A percentile compares a stretch with the other conserved stretches of the same genome.
Conservation (phyloP, 805 yeast genomes). For the Lachancea meyersii region DNA sequence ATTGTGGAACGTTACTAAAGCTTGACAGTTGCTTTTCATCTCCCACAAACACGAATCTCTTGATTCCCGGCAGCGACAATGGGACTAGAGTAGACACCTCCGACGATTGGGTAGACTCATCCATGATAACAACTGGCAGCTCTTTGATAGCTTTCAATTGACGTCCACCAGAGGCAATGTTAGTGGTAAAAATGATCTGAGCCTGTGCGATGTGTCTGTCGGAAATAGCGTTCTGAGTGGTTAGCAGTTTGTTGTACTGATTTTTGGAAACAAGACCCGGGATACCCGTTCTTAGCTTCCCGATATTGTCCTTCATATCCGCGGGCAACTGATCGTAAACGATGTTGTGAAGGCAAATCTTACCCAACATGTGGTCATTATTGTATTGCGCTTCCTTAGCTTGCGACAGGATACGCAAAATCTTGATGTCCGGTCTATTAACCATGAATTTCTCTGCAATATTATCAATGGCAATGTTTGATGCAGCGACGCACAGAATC, state of each 20-base stretch:
- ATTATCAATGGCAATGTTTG: conserved; percentile 70
- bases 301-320: conserved; percentile 38
- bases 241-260: conserved; percentile 45
- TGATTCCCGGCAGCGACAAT: conserved; percentile 59
- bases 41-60: conserved; percentile 64
- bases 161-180: conserved; percentile 66
- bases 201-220: conserved; percentile 55
- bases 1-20: conserved; percentile 60
- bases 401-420: conserved; percentile 52
- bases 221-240: conserved; percentile 40
- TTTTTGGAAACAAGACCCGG: conserved; percentile 38
- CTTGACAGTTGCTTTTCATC: conserved; percentile 72
- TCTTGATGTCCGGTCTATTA: conserved; percentile 41
- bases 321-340: conserved; percentile 45
- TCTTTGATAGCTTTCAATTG: conserved; percentile 49
- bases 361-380: conserved; percentile 48
- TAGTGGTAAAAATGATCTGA: conserved; percentile 64
- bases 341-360: conserved; percentile 60
- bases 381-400: conserved; percentile 59
- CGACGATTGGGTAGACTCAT: conserved; percentile 72
- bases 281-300: conserved; percentile 41
- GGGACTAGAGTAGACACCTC: conserved; percentile 70
- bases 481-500: conserved; percentile 66
- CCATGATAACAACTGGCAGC: conserved; percentile 67
- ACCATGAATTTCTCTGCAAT: conserved; percentile 61